phyloP scores from a whole-genome alignment of 495 filamentous ascomycete genomes.

The Neurospora discreta region DNA sequence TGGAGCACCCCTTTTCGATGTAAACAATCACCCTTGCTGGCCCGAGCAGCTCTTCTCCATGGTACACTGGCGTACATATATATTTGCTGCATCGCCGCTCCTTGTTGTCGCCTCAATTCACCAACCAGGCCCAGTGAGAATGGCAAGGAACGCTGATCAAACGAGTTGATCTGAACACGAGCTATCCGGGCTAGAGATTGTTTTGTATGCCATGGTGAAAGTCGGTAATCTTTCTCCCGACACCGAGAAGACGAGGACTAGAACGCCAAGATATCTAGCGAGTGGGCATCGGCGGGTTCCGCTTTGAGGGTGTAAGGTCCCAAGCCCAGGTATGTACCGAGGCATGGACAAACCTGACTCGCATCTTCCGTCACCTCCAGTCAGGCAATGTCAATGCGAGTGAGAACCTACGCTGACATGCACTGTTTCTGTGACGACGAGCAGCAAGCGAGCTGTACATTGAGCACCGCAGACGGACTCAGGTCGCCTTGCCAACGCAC shows the following conservation, averaged over 20 bases:
- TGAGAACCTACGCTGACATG: background rate
- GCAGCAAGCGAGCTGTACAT: background rate
- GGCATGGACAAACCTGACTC: background rate
- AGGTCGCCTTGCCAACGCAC: background rate
- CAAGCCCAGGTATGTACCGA: background rate
- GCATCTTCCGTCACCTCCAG: background rate
- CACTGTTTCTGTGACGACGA: background rate
- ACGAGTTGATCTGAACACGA: too few relatives aligned
- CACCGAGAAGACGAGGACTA: background rate
- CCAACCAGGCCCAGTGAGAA: too few relatives aligned
- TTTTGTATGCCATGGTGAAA: background rate
- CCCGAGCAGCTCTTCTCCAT: background rate
- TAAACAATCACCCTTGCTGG: background rate
- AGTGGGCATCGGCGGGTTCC: background rate
- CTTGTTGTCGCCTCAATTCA: background rate
- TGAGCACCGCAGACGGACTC: background rate
- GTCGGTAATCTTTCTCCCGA: background rate
- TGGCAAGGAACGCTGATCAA: too few relatives aligned
- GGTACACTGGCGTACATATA: background rate
- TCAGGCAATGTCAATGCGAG: background rate
- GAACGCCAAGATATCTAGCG: background rate
- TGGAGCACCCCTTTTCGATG: background rate
- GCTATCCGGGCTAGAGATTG: background rate
- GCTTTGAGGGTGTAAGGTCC: too few relatives aligned
- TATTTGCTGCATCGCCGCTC: background rate